Base-by-base conservation (phyloP, 441 rosid genomes). In the Erysimum cheiri region DNA sequence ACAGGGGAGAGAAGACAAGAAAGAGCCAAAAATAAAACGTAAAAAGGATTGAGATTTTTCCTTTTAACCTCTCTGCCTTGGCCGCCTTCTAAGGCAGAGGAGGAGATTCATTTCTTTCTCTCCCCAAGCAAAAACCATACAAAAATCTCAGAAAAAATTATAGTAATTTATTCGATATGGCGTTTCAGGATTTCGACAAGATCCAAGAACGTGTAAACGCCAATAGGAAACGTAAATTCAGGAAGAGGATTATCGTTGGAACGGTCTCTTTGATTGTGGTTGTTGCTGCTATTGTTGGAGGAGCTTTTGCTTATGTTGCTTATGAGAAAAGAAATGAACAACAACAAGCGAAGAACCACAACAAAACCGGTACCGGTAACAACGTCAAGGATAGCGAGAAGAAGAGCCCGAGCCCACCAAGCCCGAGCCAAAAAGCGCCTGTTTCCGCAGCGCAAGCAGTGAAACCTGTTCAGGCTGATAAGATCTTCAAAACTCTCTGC, bases 141-240 rank as follows among this genome's bases (percentile, higher is more conserved):
- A 29, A 67, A 67, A 71, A 19, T 43, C 10, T 49, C 22, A 28
- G 15, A 39, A 49, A 22, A 22, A 22, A 22, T 22, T 22, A 22
- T 33, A 43, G 8, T 60, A 43, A 52, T 33, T 6, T 22, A 22
- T 22, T 13, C 3, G 9, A 48, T 47, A 83, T 90, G 96, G 98
- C 59, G 10, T 92, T 92, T 76, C 97, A 92, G 41, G 98, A 92
- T 78, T 92, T 92, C 32, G 97, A 88, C 67, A 72, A 71, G 29
- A 72, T 92, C 46, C 86, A 92, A 8, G 93, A 90, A 67, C 84
- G 91, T 46, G 83, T 93, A 58, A 77, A 75, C 63, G 78, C 75
- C 4, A 86, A 92, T 37, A 81, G 92, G 57, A 70, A 80, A 67
- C 90, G 78, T 0, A 86, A 86, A 49, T 52, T 87, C 15, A 75